Conservation (phyloP, 306 rosid species). For the Acacia crassicarpa region DNA sequence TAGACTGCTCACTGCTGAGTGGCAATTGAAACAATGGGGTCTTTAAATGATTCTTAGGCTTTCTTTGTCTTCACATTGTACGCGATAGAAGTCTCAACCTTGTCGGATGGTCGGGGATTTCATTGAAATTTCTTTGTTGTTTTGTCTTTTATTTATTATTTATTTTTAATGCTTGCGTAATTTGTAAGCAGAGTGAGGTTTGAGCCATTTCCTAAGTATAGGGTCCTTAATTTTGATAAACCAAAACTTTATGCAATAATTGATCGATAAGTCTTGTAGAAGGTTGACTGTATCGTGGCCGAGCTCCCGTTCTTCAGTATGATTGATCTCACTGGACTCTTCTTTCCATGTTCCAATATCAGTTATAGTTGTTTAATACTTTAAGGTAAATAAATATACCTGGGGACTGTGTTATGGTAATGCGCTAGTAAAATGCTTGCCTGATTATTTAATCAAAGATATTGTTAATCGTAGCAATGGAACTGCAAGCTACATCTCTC, state of each 20-base stretch:
- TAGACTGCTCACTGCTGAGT: neutral
- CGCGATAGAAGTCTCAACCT: neutral
- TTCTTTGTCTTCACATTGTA: slow-evolving; percentile 8
- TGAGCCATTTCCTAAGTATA: neutral
- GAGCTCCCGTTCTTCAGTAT: neutral
- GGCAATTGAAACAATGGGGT: neutral
- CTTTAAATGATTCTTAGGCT: neutral
- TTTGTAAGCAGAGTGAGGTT: too few species aligned
- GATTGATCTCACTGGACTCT: neutral
- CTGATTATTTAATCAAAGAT: neutral
- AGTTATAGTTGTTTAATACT: neutral
- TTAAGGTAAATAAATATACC: neutral
- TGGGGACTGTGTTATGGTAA: neutral
- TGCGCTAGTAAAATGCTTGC: neutral
- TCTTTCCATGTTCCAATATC: neutral
- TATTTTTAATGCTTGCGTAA: too few species aligned
- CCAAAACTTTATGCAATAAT: neutral
- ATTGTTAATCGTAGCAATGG: neutral
- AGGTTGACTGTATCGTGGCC: too few species aligned
- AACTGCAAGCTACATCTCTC: neutral
- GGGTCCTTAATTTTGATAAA: neutral
- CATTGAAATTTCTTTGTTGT: neutral
- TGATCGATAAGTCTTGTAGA: neutral
- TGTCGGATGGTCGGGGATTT: neutral
- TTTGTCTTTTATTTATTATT: neutral